Conservation (phyloP, 2,329 filamentous ascomycete genomes). For the Fusarium tuaranense region DNA sequence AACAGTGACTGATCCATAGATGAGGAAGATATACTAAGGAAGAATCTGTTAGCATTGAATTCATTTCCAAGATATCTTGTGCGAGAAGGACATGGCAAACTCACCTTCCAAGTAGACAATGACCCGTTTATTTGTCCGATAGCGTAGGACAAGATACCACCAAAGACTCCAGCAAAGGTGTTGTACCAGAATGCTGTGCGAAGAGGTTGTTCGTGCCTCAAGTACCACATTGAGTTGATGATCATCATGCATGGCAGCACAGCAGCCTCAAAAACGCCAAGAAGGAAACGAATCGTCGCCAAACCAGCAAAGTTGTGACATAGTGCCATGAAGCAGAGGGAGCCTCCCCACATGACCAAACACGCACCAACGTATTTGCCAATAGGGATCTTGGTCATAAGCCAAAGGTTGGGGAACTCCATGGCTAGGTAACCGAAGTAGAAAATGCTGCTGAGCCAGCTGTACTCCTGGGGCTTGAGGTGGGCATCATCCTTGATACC, state of each 20-base stretch:
- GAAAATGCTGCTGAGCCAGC: constrained; percentile 66
- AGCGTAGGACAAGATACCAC: constrained; percentile 44
- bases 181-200: constrained; percentile 47
- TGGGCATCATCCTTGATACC: constrained; percentile 28
- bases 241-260: constrained; percentile 40
- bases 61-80: too few species aligned
- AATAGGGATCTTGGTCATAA: constrained; percentile 14
- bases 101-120: constrained; percentile 17
- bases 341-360: background rate
- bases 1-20: constrained; percentile 36
- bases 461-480: constrained; percentile 63
- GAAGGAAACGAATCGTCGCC: constrained; percentile 41
- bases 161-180: constrained; percentile 45
- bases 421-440: constrained; percentile 60
- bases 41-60: background rate
- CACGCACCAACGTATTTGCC: background rate
- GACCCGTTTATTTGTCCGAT: constrained; percentile 41
- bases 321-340: constrained; percentile 29
- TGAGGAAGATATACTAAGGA: constrained; percentile 35
- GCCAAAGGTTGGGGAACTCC: constrained; percentile 55
- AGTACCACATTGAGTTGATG: constrained; percentile 47
- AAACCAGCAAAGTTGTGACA: constrained; percentile 39
- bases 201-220: constrained; percentile 44
- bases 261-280: constrained; percentile 44
- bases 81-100: background rate